These are phyloP conservation scores for Pyronema omphalodes DNA, from an alignment of 495 filamentous ascomycete genomes.

Conservation along the genomic window DNA sequence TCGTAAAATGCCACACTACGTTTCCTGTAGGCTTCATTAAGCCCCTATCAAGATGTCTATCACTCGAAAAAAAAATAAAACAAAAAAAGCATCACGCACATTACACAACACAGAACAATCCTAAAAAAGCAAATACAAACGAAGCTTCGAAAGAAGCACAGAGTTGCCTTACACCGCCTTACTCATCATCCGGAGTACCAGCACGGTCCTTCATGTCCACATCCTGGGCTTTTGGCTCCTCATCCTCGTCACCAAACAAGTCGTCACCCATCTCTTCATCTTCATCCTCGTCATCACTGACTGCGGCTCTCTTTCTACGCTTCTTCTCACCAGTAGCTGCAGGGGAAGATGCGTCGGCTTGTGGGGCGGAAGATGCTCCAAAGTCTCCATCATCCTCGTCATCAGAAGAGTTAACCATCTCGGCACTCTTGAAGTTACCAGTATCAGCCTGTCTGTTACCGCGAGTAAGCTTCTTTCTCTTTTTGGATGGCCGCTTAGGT, in stretches of 20 bases:
- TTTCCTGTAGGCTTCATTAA: too few species aligned
- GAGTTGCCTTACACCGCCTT: background rate
- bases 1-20: too few species aligned
- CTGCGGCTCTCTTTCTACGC: conserved; percentile 14
- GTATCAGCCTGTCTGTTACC: conserved; percentile 27
- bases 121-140: too few species aligned
- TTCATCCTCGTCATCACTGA: conserved; percentile 21
- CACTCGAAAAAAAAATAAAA: too few species aligned
- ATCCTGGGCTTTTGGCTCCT: background rate
- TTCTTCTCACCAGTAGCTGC: conserved; percentile 3
- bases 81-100: too few species aligned
- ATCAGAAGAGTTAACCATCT: conserved; percentile 61
- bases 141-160: too few species aligned
- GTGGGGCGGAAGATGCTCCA: background rate
- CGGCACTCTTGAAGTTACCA: conserved; percentile 59
- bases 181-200: background rate
- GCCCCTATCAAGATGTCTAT: too few species aligned
- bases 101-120: too few species aligned
- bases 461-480: conserved; percentile 40
- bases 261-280: conserved; percentile 1
- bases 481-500: conserved; percentile 40
- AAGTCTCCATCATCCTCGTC: conserved; percentile 25
- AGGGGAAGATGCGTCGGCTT: background rate
- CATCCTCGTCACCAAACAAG: background rate
- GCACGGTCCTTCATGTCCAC: conserved; percentile 2